Base-by-base conservation (phyloP, 1,284 basidiomycete genomes). In the Heterobasidion parviporum region DNA sequence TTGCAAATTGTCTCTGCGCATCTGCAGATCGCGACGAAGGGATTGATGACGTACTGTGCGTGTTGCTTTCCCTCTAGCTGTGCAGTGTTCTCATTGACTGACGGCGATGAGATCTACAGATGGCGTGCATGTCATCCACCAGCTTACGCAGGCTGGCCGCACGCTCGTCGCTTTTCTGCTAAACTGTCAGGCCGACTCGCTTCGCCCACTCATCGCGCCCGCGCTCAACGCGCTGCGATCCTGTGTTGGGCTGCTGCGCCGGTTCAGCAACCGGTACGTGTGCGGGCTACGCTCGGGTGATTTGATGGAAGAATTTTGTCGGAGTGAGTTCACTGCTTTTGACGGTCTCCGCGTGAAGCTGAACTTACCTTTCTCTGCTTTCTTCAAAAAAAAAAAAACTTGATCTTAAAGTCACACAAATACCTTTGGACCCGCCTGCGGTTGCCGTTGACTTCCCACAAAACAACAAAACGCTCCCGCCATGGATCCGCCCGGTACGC, bases 51-150 rank as follows among this genome's bases (percentile, higher is more conserved):
- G 7, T 94, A 94, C 67, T 94, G 89, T 92, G 64, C 71, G 89
- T 77, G 26, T 18, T 18, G 49, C 9, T 50, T 6, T 16, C 14
- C 3, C 46, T 48, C 15, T 6, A 48, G 8, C 10, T 48, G 0
- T 26, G 46, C n/a, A 47, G 26, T 54, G 20, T 38, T 57, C 15
- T 45, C 50, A 9, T 9, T 56, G n/a, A 26, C 26, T 26, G 26
- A 26, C 26, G 26, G 26, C 26, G 26, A 26, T 26, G 26, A 26
- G 26, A 26, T 26, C 3, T 26, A 4, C 53, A 93, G 90, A 92
- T 67, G 92, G 92, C 5, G 92, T 94, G 1, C 92, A 94, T 68
- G 92, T 94, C 57, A 94, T 94, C 50, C 92, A 95, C 66, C 92
- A 94, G 68, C 75, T 94, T 53, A 94, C 92, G 1, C 92, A 94